Evolutionary conservation across 2,329 filamentous ascomycete species (phyloP), one percentile per base, ranked within the genome.

Genomic region (Chaetomiaceae sp.): DNA sequence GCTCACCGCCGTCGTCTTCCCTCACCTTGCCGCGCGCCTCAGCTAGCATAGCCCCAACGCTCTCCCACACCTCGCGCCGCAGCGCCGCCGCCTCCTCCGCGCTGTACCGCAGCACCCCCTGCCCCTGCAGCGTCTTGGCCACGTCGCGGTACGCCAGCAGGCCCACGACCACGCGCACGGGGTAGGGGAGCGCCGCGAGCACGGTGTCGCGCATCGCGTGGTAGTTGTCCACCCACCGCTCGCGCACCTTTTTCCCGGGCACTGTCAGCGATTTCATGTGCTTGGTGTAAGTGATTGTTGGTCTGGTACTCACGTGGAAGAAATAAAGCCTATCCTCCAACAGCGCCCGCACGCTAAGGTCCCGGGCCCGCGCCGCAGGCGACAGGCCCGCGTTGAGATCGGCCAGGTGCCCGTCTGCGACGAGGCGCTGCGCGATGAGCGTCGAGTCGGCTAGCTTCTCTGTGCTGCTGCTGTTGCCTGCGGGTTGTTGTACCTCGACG

Each of bases 271-370:
- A n/a, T n/a, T n/a, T n/a, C n/a, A n/a, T n/a, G n/a, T n/a, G n/a
- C n/a, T n/a, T n/a, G n/a, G n/a, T n/a, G n/a, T n/a, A n/a, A n/a
- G n/a, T n/a, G n/a, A n/a, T n/a, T n/a, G n/a, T n/a, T n/a, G n/a
- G n/a, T n/a, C n/a, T n/a, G n/a, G n/a, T 15, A 7, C 17, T 2
- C 14, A 40, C 40, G 20, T 73, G 65, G 48, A 73, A 79, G 52
- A 82, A 83, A 56, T 75, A 77, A 12, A 80, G 51, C 58, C 75
- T 79, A 17, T 84, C 78, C 61, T 84, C 79, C 19, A 83, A 49
- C 42, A 84, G 53, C 0, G 76, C 72, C 14, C 71, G 62, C 1
- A 83, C 49, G 0, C 70, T 74, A 8, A 79, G 56, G 58, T 83
- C 79, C 0, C 70, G 61, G 0, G 72, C 69, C 33, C 58, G 66